Conservation (phyloP, 305 asterid species). For the Solanum hybrid region DNA sequence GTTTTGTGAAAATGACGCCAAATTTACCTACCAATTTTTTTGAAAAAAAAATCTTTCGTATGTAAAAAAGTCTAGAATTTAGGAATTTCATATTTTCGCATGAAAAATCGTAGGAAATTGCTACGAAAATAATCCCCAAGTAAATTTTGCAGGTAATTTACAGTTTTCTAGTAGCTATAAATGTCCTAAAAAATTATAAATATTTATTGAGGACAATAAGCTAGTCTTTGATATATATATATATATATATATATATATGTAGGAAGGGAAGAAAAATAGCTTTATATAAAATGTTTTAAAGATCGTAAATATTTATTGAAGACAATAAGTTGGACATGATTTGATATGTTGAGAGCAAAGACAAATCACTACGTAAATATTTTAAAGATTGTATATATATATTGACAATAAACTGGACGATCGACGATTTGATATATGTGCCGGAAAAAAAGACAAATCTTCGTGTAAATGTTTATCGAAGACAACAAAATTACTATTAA, state of each 20-base stretch:
- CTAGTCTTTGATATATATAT: background rate
- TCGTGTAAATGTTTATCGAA: too few relatives aligned
- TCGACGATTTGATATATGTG: too few relatives aligned
- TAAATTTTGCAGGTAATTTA: too few relatives aligned
- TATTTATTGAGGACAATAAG: background rate
- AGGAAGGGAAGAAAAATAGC: background rate
- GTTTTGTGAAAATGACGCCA: background rate
- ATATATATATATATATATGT: too few relatives aligned
- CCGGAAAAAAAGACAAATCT: background rate
- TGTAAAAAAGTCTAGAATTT: too few relatives aligned
- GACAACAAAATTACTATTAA: background rate
- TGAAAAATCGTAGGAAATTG: background rate
- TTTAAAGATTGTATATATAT: too few relatives aligned
- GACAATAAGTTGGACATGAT: background rate
- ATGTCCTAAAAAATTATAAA: background rate
- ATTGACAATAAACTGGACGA: background rate
- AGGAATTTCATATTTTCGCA: background rate
- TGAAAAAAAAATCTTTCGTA: too few relatives aligned
- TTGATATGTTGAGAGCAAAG: background rate
- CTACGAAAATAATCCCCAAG: background rate
- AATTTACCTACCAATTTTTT: background rate
- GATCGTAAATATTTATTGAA: too few relatives aligned
- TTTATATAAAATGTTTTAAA: too few relatives aligned
- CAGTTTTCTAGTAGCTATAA: background rate
- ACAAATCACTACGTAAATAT: too few relatives aligned